A percentile compares a stretch with the other conserved stretches of the same genome.
phyloP scores from a whole-genome alignment of 164 flowering plant species.

The Stephania japonica region DNA sequence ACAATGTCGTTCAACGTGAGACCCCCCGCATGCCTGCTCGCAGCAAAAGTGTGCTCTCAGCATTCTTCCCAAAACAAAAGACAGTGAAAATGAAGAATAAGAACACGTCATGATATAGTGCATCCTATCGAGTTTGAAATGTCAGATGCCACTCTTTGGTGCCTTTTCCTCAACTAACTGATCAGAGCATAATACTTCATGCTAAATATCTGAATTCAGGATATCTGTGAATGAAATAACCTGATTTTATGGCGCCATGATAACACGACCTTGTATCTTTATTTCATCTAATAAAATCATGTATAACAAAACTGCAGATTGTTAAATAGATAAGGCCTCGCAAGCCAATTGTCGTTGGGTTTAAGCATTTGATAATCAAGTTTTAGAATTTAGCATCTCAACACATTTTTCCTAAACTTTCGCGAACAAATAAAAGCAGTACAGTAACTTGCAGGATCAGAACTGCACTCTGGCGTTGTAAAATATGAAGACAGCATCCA shows the following conservation, averaged over 20 bases:
- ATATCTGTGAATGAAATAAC: not conserved
- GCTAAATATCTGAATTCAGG: not conserved
- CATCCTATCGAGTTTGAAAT: not conserved
- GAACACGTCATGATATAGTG: constrained; percentile 24
- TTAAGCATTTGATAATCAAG: not conserved
- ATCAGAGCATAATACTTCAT: not conserved
- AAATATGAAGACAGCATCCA: too few relatives aligned
- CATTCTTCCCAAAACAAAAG: constrained; percentile 63
- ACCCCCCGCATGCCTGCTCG: constrained; percentile 52
- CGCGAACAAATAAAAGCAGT: too few relatives aligned
- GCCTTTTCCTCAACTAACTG: not conserved
- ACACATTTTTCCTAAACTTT: not conserved
- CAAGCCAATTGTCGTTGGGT: not conserved
- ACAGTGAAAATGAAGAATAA: constrained; percentile 37
- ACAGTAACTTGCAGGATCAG: not conserved
- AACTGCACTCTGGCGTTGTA: too few relatives aligned
- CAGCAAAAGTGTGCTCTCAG: constrained; percentile 76
- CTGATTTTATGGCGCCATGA: not conserved
- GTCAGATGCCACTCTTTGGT: not conserved
- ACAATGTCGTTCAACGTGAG: constrained; percentile 32
- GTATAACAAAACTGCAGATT: not conserved
- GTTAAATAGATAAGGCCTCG: not conserved
- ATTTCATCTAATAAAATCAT: not conserved
- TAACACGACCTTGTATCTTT: not conserved
- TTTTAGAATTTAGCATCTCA: not conserved